phyloP scores from a whole-genome alignment of 2,329 filamentous ascomycete species.

The Hypoxylon sp. region DNA sequence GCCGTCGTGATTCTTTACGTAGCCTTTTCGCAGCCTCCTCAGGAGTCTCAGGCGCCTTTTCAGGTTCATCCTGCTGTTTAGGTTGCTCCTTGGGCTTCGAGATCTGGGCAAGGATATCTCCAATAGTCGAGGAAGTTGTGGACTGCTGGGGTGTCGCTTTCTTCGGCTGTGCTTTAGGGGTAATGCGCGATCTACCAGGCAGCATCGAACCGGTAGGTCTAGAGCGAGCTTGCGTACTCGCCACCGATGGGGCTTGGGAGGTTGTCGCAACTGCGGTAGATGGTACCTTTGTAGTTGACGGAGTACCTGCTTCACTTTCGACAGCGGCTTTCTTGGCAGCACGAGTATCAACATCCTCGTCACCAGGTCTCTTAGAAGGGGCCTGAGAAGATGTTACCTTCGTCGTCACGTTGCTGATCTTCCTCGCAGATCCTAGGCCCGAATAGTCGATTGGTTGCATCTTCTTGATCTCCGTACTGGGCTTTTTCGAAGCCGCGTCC shows the following conservation, averaged over 20 bases:
- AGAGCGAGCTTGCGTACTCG: slow-evolving; percentile 43
- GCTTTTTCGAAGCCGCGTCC: slow-evolving; percentile 34
- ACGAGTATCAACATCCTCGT: slow-evolving; percentile 58
- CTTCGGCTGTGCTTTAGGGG: slow-evolving; percentile 61
- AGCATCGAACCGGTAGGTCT: slow-evolving; percentile 56
- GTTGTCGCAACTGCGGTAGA: slow-evolving; percentile 29
- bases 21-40: slow-evolving; percentile 77
- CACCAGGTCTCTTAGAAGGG: slow-evolving; percentile 56
- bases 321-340: slow-evolving; percentile 58
- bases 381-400: slow-evolving; percentile 41
- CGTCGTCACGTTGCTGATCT: slow-evolving; percentile 39
- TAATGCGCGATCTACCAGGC: slow-evolving; percentile 64
- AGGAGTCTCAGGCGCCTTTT: slow-evolving; percentile 73
- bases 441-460: slow-evolving; percentile 49
- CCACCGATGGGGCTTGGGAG: slow-evolving; percentile 29
- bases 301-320: slow-evolving; percentile 49
- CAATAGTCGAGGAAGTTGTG: slow-evolving; percentile 63
- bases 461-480: slow-evolving; percentile 38
- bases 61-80: slow-evolving; percentile 57
- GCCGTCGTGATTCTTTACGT: slow-evolving; percentile 79
- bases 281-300: slow-evolving; percentile 55
- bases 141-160: slow-evolving; percentile 56
- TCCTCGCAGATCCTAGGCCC: slow-evolving; percentile 51
- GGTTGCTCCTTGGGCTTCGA: slow-evolving; percentile 67
- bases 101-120: slow-evolving; percentile 67